Percentiles rank a stretch among this genome's conserved stretches.
Evolutionary conservation across 345 rosid species (phyloP).

Genomic region (Fremontodendron californicum): DNA sequence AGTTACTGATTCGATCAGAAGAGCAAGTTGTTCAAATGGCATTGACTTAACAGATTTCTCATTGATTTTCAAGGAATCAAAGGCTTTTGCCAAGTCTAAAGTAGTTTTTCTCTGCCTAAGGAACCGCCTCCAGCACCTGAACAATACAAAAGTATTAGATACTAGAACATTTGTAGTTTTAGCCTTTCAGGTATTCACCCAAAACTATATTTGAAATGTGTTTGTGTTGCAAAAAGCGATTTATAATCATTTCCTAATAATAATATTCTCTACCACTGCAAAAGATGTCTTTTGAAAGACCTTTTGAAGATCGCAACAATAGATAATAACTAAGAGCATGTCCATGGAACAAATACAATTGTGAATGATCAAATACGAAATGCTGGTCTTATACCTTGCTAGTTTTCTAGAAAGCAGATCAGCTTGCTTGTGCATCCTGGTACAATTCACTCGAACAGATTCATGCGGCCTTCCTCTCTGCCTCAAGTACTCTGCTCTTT

Average conservation of each 20-base stretch:
- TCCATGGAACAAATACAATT: neutral
- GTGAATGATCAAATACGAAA: neutral
- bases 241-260: neutral
- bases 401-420: slow-evolving; percentile 71
- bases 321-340: slow-evolving; percentile 2
- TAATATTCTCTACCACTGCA: neutral
- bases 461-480: slow-evolving; percentile 67
- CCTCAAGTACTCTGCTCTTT: slow-evolving; percentile 84
- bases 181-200: neutral
- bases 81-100: slow-evolving; percentile 60
- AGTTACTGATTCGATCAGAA: slow-evolving; percentile 54
- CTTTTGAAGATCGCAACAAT: neutral
- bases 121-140: slow-evolving; percentile 91
- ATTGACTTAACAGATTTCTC: slow-evolving; percentile 45
- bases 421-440: slow-evolving; percentile 66
- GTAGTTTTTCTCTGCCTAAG: slow-evolving; percentile 61
- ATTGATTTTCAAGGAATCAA: slow-evolving; percentile 58
- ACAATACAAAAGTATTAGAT: slow-evolving; percentile 11
- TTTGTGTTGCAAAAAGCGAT: neutral
- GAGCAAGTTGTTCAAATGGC: slow-evolving; percentile 88
- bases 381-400: slow-evolving; percentile 48
- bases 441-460: slow-evolving; percentile 41
- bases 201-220: neutral
- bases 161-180: neutral
- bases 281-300: neutral